These are phyloP conservation scores for Colletotrichum navitas DNA, from an alignment of 2,329 filamentous ascomycete species.

Conservation along the genomic window DNA sequence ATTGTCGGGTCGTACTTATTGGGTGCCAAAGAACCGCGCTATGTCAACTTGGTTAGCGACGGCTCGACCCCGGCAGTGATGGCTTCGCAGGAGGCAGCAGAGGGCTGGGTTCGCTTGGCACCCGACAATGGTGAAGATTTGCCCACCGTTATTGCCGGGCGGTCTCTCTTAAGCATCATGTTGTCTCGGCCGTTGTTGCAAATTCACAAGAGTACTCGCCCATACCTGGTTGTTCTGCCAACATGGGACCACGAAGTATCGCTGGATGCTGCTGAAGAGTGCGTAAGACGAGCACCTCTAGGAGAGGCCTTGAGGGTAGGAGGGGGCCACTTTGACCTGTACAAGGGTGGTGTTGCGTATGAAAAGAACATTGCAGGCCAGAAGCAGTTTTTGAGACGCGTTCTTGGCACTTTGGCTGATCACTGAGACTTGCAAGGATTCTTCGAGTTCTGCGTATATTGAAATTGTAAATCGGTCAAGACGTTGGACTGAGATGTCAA, in stretches of 20 bases:
- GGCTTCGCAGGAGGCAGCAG: slow-evolving; percentile 23
- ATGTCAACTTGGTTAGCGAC: slow-evolving; percentile 30
- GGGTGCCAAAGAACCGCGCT: slow-evolving; percentile 16
- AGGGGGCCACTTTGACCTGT: slow-evolving; percentile 27
- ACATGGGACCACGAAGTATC: slow-evolving; percentile 37
- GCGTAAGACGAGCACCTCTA: slow-evolving; percentile 27
- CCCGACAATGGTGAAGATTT: slow-evolving; percentile 7
- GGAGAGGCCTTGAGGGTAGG: slow-evolving; percentile 28
- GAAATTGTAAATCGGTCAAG: not conserved
- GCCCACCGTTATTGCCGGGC: slow-evolving; percentile 29
- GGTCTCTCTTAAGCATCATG: slow-evolving; percentile 30
- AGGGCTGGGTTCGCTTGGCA: slow-evolving; percentile 25
- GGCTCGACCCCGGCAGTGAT: slow-evolving; percentile 28
- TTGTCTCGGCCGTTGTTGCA: slow-evolving; percentile 21
- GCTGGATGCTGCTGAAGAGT: slow-evolving; percentile 23
- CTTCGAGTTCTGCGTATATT: not conserved
- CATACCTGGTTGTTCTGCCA: slow-evolving; percentile 27
- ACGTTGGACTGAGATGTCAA: not conserved
- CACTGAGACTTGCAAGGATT: too few relatives aligned
- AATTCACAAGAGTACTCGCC: slow-evolving; percentile 23
- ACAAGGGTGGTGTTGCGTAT: slow-evolving; percentile 23
- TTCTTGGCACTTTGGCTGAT: not conserved
- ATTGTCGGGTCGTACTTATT: not conserved
- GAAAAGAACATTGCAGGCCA: slow-evolving; percentile 30
- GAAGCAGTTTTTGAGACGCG: slow-evolving; percentile 21